These are phyloP conservation scores for Puccinia triticina DNA, from an alignment of 1,284 basidiomycete species.

Conservation along the genomic window DNA sequence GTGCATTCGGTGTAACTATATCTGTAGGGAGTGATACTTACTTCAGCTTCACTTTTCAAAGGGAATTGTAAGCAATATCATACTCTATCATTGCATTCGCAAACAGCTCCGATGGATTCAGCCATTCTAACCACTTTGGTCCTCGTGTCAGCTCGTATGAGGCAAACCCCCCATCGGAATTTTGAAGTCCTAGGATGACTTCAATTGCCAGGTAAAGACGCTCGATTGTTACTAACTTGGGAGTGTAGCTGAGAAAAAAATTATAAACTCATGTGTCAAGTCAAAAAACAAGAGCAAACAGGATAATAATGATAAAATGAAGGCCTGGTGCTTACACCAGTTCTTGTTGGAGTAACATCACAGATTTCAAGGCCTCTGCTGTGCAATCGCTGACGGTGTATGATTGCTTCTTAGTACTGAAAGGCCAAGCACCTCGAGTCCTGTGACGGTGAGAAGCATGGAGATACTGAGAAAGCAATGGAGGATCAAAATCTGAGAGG, in stretches of 20 bases:
- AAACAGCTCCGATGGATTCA: conserved; percentile 93
- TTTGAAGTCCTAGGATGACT: conserved; percentile 86
- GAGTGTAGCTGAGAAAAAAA: conserved; percentile 66
- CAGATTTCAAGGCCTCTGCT: conserved; percentile 89
- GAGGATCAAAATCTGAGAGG: background rate
- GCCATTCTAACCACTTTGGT: conserved; percentile 74
- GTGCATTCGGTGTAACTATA: conserved; percentile 88
- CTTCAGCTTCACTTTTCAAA: background rate
- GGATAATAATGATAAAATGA: no score
- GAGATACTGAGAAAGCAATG: conserved; percentile 63
- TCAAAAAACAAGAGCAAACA: conserved; percentile 55
- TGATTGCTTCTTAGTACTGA: conserved; percentile 89
- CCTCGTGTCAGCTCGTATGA: conserved; percentile 90
- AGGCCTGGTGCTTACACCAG: conserved; percentile 66
- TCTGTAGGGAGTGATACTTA: conserved; percentile 54
- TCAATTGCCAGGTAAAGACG: conserved; percentile 86
- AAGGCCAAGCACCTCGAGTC: conserved; percentile 96
- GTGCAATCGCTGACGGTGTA: conserved; percentile 96
- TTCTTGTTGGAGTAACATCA: conserved; percentile 81
- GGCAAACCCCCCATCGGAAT: conserved; percentile 85
- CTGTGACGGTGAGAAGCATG: conserved; percentile 76
- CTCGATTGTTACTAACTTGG: conserved; percentile 73
- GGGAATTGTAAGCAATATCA: background rate
- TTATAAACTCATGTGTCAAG: background rate
- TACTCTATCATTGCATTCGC: conserved; percentile 42